These are phyloP conservation scores for Nitzschia inconspicua DNA, from an alignment of 108 stramenopile species.

Conservation along the genomic window DNA sequence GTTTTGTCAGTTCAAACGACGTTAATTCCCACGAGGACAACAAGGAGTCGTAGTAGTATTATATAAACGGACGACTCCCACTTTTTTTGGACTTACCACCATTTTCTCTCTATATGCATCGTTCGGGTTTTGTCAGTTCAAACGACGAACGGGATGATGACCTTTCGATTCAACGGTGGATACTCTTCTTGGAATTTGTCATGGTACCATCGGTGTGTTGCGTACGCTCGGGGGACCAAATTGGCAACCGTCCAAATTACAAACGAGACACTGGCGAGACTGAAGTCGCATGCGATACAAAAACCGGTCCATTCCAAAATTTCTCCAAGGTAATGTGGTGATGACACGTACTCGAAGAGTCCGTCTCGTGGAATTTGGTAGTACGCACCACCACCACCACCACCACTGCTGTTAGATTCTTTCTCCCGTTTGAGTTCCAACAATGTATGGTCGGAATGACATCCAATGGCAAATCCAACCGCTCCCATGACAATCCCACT, in stretches of 20 bases:
- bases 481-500: constrained; percentile 52
- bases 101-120: neutral
- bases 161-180: constrained; percentile 54
- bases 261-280: constrained; percentile 51
- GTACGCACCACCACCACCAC: neutral
- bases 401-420: neutral
- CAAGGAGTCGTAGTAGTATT: too few species aligned
- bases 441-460: constrained; percentile 71
- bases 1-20: too few species aligned
- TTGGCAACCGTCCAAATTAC: constrained; percentile 71
- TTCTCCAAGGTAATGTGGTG: constrained; percentile 87
- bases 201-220: constrained; percentile 87
- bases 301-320: constrained; percentile 88
- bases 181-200: constrained; percentile 69
- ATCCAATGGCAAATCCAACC: constrained; percentile 63
- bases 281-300: constrained; percentile 49
- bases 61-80: too few species aligned
- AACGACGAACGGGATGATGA: constrained; percentile 70
- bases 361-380: constrained; percentile 76
- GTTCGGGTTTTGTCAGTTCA: constrained; percentile 9
- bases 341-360: constrained; percentile 64
- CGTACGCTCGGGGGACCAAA: constrained; percentile 74
- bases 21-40: too few species aligned
- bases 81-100: too few species aligned
- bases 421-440: constrained; percentile 43